These are phyloP conservation scores for Rubia peregrina DNA, from an alignment of 305 asterid species.

Conservation along the genomic window DNA sequence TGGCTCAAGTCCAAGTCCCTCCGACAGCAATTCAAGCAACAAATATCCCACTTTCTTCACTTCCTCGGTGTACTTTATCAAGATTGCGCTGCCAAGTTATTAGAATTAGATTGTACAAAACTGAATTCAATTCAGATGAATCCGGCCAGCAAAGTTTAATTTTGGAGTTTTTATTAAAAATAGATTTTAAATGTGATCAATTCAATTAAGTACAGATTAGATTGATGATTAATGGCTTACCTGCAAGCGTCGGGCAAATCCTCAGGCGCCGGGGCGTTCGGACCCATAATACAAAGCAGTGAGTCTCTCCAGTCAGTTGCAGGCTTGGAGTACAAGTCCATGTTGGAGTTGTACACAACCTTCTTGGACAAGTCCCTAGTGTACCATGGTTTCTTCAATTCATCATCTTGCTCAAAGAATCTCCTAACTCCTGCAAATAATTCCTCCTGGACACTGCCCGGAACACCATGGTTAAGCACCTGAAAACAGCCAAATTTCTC, in stretches of 20 bases:
- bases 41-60: conserved; percentile 26
- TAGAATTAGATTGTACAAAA: too few relatives aligned
- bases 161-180: too few relatives aligned
- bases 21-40: conserved; percentile 39
- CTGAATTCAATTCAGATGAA: too few relatives aligned
- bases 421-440: background rate
- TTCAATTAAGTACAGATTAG: too few relatives aligned
- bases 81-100: conserved; percentile 28
- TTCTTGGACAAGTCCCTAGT: conserved; percentile 8
- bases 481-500: conserved; percentile 16
- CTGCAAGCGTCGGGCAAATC: conserved; percentile 15
- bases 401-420: conserved; percentile 38
- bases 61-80: conserved; percentile 27
- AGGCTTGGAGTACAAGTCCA: too few relatives aligned
- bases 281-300: too few relatives aligned
- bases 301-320: too few relatives aligned
- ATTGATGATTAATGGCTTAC: conserved; percentile 4
- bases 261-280: background rate
- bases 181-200: too few relatives aligned
- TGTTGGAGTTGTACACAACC: too few relatives aligned
- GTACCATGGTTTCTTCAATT: conserved; percentile 38
- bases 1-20: conserved; percentile 40
- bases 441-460: background rate
- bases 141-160: too few relatives aligned
- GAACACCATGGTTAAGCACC: conserved; percentile 16